These are phyloP conservation scores for Leccinum fallax DNA, from an alignment of 1,284 basidiomycete genomes.

Conservation along the genomic window DNA sequence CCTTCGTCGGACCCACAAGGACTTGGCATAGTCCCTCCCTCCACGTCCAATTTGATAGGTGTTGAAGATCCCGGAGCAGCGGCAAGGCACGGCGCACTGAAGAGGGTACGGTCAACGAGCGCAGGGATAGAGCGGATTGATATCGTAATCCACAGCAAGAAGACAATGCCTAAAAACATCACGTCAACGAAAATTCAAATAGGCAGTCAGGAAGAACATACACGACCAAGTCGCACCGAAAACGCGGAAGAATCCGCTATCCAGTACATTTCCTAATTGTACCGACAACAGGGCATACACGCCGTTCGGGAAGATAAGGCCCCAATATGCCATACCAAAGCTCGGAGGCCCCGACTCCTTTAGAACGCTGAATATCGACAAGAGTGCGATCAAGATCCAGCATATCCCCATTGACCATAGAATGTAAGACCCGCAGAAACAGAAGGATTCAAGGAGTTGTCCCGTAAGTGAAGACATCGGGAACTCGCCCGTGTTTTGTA, in stretches of 20 bases:
- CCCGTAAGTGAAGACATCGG: constrained; percentile 36
- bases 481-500: constrained; percentile 35
- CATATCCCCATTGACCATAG: constrained; percentile 51
- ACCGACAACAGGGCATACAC: constrained; percentile 50
- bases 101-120: constrained; percentile 46
- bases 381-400: constrained; percentile 44
- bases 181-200: constrained; percentile 7
- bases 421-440: constrained; percentile 43
- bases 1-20: not conserved
- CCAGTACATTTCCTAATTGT: constrained; percentile 46
- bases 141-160: constrained; percentile 49
- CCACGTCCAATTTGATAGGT: constrained; percentile 10
- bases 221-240: constrained; percentile 41
- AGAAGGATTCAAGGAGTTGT: constrained; percentile 42
- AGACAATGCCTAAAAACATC: constrained; percentile 38
- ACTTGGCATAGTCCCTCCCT: constrained; percentile 3
- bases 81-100: constrained; percentile 44
- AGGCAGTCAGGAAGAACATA: constrained; percentile 15
- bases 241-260: constrained; percentile 47
- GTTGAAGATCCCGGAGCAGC: constrained; percentile 6
- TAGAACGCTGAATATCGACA: constrained; percentile 37
- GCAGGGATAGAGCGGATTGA: constrained; percentile 43
- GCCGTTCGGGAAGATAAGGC: constrained; percentile 53
- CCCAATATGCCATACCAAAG: constrained; percentile 51
- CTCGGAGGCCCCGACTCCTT: constrained; percentile 31